These are phyloP conservation scores for Monosporozyma yasuniensis DNA, from an alignment of 805 yeast genomes.

Conservation along the genomic window DNA sequence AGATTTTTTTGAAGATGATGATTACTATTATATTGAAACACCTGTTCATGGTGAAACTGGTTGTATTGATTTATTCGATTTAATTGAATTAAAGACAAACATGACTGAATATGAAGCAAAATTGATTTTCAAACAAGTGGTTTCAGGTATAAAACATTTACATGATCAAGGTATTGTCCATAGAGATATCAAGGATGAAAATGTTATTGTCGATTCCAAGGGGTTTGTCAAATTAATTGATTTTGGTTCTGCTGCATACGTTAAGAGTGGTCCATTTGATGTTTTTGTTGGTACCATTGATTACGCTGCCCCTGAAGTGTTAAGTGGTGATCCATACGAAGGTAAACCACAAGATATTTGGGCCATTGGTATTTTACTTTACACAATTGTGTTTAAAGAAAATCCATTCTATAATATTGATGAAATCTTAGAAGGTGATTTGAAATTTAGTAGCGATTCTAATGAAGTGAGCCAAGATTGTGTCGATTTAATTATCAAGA, in stretches of 20 bases:
- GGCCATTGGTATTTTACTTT: constrained; percentile 88
- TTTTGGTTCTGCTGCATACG: constrained; percentile 91
- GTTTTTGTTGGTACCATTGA: constrained; percentile 96
- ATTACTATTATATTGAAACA: constrained; percentile 83
- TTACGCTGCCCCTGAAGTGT: constrained; percentile 95
- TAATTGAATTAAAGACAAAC: constrained; percentile 75
- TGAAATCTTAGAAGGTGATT: constrained; percentile 86
- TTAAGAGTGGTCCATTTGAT: constrained; percentile 87
- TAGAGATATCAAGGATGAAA: constrained; percentile 92
- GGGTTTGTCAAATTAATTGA: constrained; percentile 82
- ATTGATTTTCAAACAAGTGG: constrained; percentile 69
- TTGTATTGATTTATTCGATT: constrained; percentile 86
- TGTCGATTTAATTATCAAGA: constrained; percentile 49
- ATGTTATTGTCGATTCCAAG: constrained; percentile 74
- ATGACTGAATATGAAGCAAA: constrained; percentile 76
- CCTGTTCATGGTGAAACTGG: constrained; percentile 85
- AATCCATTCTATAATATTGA: constrained; percentile 94
- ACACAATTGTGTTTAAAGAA: constrained; percentile 85
- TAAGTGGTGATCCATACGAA: constrained; percentile 78
- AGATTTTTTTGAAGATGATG: constrained; percentile 89
- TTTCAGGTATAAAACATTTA: constrained; percentile 68
- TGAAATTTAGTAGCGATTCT: constrained; percentile 38
- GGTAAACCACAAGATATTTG: constrained; percentile 95
- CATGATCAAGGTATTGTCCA: constrained; percentile 86
- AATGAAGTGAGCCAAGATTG: constrained; percentile 46